These are phyloP conservation scores for Hirschioporus abietinus DNA, from an alignment of 768 basidiomycete species.

Conservation along the genomic window DNA sequence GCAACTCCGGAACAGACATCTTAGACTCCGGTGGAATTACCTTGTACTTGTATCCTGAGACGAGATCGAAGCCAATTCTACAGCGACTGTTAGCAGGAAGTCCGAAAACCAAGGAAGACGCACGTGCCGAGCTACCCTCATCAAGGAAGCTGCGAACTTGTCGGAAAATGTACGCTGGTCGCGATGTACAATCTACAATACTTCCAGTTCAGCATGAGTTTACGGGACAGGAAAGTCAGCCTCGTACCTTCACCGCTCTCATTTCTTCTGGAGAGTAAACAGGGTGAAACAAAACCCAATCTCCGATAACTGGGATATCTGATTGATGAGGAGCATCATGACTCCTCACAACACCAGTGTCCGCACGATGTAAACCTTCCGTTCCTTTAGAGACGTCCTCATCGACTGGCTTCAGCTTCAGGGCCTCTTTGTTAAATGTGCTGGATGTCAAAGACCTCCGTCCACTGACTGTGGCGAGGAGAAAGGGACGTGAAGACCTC, in stretches of 20 bases:
- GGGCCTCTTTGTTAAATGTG: neutral
- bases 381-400: neutral
- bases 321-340: neutral
- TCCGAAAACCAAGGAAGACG: neutral
- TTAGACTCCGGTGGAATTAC: constrained; percentile 53
- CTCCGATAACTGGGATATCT: constrained; percentile 35
- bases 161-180: constrained; percentile 65
- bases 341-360: neutral
- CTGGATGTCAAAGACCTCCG: neutral
- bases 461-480: neutral
- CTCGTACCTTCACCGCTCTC: constrained; percentile 59
- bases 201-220: neutral
- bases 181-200: constrained; percentile 58
- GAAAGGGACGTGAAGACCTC: neutral
- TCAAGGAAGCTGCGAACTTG: constrained; percentile 63
- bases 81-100: neutral
- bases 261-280: constrained; percentile 78
- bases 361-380: constrained; percentile 3
- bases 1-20: constrained; percentile 69
- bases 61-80: constrained; percentile 73
- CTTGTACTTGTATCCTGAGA: constrained; percentile 81
- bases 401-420: neutral
- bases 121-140: constrained; percentile 45
- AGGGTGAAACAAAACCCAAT: constrained; percentile 93
- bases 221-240: neutral